phyloP scores from a whole-genome alignment of 2,329 filamentous ascomycete genomes.

The Fusarium palustre region DNA sequence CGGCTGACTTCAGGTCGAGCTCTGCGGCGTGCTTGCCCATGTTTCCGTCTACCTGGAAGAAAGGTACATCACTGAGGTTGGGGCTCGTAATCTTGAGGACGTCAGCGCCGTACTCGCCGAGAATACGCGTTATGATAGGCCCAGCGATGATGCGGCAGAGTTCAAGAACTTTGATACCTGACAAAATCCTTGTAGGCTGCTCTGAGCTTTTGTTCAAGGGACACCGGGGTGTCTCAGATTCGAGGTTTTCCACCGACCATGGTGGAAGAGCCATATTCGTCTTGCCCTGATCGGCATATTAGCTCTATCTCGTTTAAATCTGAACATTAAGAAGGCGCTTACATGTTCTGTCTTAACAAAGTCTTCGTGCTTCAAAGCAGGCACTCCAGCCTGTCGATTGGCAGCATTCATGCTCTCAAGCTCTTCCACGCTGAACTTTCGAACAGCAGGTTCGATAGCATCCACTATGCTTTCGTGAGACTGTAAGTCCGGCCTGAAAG shows the following conservation, averaged over 20 bases:
- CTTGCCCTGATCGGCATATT: constrained; percentile 56
- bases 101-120: constrained; percentile 80
- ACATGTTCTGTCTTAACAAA: constrained; percentile 66
- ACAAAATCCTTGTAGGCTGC: constrained; percentile 52
- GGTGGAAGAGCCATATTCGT: constrained; percentile 56
- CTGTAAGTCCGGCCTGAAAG: constrained; percentile 69
- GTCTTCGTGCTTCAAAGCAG: constrained; percentile 68
- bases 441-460: constrained; percentile 69
- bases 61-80: constrained; percentile 75
- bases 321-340: not conserved
- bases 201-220: constrained; percentile 50
- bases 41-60: constrained; percentile 79
- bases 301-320: not conserved
- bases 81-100: constrained; percentile 79
- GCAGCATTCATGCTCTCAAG: constrained; percentile 69
- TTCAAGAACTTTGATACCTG: constrained; percentile 79
- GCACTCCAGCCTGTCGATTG: constrained; percentile 69
- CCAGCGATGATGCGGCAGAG: constrained; percentile 81
- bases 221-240: constrained; percentile 61
- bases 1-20: constrained; percentile 68
- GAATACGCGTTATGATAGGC: constrained; percentile 75
- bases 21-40: constrained; percentile 76
- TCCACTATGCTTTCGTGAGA: constrained; percentile 70
- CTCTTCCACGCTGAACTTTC: constrained; percentile 64
- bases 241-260: constrained; percentile 64